These are phyloP conservation scores for Didymella arachidicola DNA, from an alignment of 2,329 filamentous ascomycete species.

Conservation along the genomic window DNA sequence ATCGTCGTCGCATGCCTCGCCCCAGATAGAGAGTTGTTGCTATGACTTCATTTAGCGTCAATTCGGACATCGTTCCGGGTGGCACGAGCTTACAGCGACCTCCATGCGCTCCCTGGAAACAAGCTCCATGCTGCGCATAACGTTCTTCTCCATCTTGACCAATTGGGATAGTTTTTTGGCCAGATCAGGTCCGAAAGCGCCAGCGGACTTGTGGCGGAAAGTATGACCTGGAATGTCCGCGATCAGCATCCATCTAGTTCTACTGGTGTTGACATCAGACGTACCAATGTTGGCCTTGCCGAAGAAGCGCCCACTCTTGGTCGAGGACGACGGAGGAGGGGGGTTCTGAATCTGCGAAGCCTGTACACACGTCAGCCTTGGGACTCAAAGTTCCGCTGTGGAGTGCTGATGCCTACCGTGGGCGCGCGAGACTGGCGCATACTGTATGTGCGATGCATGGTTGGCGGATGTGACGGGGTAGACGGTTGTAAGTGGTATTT, in stretches of 20 bases:
- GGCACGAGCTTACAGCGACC: slow-evolving; percentile 76
- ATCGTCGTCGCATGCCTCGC: slow-evolving; percentile 93
- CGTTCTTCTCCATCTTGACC: slow-evolving; percentile 99
- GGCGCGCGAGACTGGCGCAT: slow-evolving; percentile 92
- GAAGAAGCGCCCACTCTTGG: slow-evolving; percentile 89
- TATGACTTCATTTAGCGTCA: slow-evolving; percentile 51
- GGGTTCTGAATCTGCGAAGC: slow-evolving; percentile 92
- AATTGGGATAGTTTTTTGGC: slow-evolving; percentile 97
- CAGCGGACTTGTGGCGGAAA: slow-evolving; percentile 76
- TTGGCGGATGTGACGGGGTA: slow-evolving; percentile 22
- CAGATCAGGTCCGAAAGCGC: slow-evolving; percentile 83
- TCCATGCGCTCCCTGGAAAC: slow-evolving; percentile 98
- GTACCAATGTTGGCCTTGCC: slow-evolving; percentile 84
- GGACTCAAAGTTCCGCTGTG: neutral
- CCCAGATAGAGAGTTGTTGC: slow-evolving; percentile 99
- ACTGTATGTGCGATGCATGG: slow-evolving; percentile 93
- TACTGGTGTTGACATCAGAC: slow-evolving; percentile 9
- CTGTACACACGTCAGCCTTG: slow-evolving; percentile 9
- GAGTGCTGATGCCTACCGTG: slow-evolving; percentile 57
- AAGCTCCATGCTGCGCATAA: slow-evolving; percentile 97
- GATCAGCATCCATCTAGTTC: neutral
- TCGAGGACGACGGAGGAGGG: slow-evolving; percentile 87
- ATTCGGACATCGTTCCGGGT: slow-evolving; percentile 11
- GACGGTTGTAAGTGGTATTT: neutral
- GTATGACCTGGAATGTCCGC: slow-evolving; percentile 64